Evolutionary conservation across 2,329 filamentous ascomycete genomes (phyloP).

Genomic region (Xylogone sp.): DNA sequence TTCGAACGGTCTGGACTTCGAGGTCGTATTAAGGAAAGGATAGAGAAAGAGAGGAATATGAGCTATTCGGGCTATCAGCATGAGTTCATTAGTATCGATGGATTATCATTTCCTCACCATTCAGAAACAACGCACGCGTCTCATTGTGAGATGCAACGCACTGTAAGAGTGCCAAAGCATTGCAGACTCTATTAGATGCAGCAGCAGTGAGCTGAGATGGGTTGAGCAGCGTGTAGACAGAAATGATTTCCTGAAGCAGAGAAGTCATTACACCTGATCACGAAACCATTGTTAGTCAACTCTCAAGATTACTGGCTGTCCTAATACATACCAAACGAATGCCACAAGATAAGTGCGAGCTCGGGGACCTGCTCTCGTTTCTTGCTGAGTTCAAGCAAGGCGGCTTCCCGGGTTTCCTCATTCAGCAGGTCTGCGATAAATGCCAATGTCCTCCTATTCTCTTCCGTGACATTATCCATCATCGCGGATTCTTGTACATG

Average conservation of each 20-base stretch:
- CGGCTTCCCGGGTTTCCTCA: constrained; percentile 81
- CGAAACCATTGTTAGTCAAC: constrained; percentile 17
- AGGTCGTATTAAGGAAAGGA: constrained; percentile 97
- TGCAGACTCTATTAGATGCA: constrained; percentile 96
- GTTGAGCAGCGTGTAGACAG: constrained; percentile 93
- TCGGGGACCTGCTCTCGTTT: constrained; percentile 98
- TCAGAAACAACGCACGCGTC: constrained; percentile 87
- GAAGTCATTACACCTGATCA: constrained; percentile 93
- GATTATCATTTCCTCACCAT: constrained; percentile 56
- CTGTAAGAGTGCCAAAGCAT: constrained; percentile 90
- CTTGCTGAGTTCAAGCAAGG: constrained; percentile 93
- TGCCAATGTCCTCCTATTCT: constrained; percentile 86
- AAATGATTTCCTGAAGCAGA: constrained; percentile 96
- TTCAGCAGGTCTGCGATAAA: constrained; percentile 92
- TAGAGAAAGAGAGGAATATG: constrained; percentile 98
- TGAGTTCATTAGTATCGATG: background rate
- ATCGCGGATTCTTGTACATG: constrained; percentile 54
- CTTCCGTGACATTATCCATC: constrained; percentile 73
- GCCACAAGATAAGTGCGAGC: constrained; percentile 93
- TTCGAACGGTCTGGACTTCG: constrained; percentile 95
- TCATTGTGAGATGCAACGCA: constrained; percentile 98
- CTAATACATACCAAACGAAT: constrained; percentile 78
- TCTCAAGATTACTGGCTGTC: background rate
- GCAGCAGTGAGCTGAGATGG: constrained; percentile 95
- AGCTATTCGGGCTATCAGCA: constrained; percentile 49